Conservation (phyloP, 148 eudicot species). For the Fallopia convolvulus region DNA sequence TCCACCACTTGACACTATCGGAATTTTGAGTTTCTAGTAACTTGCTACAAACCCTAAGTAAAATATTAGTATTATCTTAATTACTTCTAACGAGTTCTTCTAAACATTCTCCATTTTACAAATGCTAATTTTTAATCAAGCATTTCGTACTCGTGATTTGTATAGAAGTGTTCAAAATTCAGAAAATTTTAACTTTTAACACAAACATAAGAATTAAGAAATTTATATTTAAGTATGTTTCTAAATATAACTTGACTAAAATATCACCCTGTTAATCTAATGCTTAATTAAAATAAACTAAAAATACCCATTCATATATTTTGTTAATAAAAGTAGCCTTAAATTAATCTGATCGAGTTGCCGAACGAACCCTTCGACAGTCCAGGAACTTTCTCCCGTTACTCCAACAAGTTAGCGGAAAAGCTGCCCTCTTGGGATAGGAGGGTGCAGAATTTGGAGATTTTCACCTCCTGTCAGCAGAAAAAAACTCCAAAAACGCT, state of each 20-base stretch:
- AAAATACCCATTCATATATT: not conserved
- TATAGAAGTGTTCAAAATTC: too few relatives aligned
- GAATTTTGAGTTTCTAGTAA: not conserved
- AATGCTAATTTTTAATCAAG: too few relatives aligned
- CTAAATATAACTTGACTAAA: not conserved
- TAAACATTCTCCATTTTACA: not conserved
- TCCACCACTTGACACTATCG: not conserved
- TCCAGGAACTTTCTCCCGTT: too few relatives aligned
- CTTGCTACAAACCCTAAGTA: not conserved
- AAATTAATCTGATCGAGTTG: not conserved
- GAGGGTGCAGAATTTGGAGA: too few relatives aligned
- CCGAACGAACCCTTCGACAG: too few relatives aligned
- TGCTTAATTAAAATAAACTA: not conserved
- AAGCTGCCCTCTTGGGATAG: too few relatives aligned
- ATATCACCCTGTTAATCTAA: not conserved
- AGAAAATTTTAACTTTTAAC: too few relatives aligned
- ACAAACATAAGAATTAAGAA: not conserved
- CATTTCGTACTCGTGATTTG: not conserved
- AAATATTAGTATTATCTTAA: not conserved
- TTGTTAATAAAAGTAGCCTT: not conserved
- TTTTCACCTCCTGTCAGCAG: too few relatives aligned
- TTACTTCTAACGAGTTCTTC: not conserved
- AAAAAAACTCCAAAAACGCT: too few relatives aligned
- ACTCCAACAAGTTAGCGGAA: too few relatives aligned
- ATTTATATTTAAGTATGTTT: too few relatives aligned